phyloP scores from a whole-genome alignment of 495 filamentous ascomycete species.

The Collariella sp. region DNA sequence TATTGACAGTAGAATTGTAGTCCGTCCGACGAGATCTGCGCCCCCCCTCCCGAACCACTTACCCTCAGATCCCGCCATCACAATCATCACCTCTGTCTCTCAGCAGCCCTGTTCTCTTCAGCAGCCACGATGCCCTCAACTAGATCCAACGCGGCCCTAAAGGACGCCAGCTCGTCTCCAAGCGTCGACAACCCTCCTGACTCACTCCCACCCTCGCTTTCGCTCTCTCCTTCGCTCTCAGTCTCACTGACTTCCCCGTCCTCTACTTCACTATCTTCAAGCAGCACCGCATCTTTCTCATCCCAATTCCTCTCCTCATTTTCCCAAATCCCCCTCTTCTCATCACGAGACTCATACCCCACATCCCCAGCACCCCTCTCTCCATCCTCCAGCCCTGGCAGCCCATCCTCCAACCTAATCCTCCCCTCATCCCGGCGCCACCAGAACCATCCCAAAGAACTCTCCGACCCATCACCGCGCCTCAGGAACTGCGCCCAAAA shows the following conservation, averaged over 20 bases:
- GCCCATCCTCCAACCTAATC: neutral
- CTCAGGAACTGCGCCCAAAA: neutral
- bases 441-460: neutral
- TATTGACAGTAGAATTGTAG: too few relatives aligned
- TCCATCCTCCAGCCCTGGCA: neutral
- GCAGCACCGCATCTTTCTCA: neutral
- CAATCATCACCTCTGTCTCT: neutral
- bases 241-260: neutral
- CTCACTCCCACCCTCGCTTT: neutral
- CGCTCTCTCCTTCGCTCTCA: neutral
- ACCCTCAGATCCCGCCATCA: neutral
- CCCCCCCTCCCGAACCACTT: too few relatives aligned
- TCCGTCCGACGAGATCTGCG: neutral
- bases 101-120: conserved; percentile 26
- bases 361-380: neutral
- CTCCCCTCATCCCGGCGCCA: neutral
- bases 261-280: neutral
- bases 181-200: conserved; percentile 1
- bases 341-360: neutral
- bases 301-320: neutral
- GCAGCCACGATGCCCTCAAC: conserved; percentile 40
- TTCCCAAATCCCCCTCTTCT: neutral
- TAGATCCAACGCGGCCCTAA: conserved; percentile 38
- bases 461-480: neutral
- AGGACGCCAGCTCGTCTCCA: conserved; percentile 36